phyloP scores from a whole-genome alignment of 352 stramenopile species.

The Globisporangium solare region DNA sequence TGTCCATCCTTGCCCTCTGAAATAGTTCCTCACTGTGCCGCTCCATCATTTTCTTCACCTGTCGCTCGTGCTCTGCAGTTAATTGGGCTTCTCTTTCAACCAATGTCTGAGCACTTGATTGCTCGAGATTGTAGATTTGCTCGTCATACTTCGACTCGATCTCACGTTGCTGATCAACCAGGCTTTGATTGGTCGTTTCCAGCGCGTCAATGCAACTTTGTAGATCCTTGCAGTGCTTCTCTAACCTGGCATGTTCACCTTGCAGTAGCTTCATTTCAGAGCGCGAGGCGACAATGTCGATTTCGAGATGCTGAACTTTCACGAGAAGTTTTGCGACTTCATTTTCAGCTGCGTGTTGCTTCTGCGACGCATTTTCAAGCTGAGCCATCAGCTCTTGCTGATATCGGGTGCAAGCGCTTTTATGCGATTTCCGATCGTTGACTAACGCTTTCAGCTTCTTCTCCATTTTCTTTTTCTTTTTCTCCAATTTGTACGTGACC shows the following conservation, averaged over 20 bases:
- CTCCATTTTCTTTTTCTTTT: constrained; percentile 45
- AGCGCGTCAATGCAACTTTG: constrained; percentile 13
- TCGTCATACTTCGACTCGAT: constrained; percentile 16
- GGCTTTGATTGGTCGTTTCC: constrained; percentile 6
- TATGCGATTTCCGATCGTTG: constrained; percentile 23
- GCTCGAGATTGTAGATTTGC: constrained; percentile 27
- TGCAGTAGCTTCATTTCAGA: constrained; percentile 14
- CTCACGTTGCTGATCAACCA: constrained; percentile 9
- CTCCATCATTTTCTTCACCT: constrained; percentile 32
- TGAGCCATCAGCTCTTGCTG: constrained; percentile 13
- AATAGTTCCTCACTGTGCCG: constrained; percentile 35
- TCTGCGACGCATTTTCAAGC: constrained; percentile 11
- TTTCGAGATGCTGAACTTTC: constrained; percentile 19
- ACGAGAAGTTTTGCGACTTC: constrained; percentile 11
- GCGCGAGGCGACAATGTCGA: neutral
- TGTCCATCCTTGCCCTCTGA: constrained; percentile 9
- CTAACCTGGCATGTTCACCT: constrained; percentile 8
- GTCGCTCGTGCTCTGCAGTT: constrained; percentile 29
- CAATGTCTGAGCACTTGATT: constrained; percentile 24
- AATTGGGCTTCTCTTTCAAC: constrained; percentile 30
- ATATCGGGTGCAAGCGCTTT: constrained; percentile 8
- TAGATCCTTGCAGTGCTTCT: constrained; percentile 22
- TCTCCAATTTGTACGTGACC: constrained; percentile 4
- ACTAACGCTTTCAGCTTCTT: constrained; percentile 41
- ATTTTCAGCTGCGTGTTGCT: constrained; percentile 14